Conservation (phyloP, 768 basidiomycete genomes). For the Rhodotorula toruloides region DNA sequence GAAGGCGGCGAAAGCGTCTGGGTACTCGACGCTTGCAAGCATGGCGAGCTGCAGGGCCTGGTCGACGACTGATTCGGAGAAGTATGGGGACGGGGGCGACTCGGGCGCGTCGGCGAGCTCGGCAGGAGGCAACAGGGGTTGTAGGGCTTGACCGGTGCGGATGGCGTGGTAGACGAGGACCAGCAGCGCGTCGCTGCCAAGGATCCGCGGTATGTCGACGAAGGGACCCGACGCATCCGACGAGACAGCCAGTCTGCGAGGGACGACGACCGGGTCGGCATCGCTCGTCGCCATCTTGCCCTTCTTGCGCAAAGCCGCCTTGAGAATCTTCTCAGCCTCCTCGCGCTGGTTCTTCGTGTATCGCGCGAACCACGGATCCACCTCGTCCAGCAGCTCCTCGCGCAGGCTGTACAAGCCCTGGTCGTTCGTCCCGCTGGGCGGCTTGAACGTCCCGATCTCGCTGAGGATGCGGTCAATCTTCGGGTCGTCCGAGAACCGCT, state of each 20-base stretch:
- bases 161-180: constrained; percentile 80
- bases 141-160: constrained; percentile 51
- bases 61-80: constrained; percentile 75
- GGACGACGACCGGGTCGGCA: constrained; percentile 67
- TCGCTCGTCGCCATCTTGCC: constrained; percentile 47
- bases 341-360: constrained; percentile 90
- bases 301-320: constrained; percentile 60
- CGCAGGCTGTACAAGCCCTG: constrained; percentile 82
- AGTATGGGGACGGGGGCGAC: constrained; percentile 8
- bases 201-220: constrained; percentile 57
- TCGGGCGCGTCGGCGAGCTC: too few species aligned
- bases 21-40: constrained; percentile 71
- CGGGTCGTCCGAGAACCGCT: constrained; percentile 76
- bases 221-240: constrained; percentile 58
- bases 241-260: constrained; percentile 61
- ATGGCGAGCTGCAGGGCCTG: constrained; percentile 79
- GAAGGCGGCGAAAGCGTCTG: constrained; percentile 59
- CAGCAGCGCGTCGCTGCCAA: constrained; percentile 65
- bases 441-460: constrained; percentile 73
- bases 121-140: too few species aligned
- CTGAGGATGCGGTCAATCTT: constrained; percentile 72
- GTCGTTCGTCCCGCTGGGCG: constrained; percentile 65
- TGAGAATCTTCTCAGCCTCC: constrained; percentile 74
- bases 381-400: constrained; percentile 73
- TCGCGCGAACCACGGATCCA: constrained; percentile 93